Percentiles rank a stretch among this genome's conserved stretches.
These are phyloP conservation scores for Casuarina cunninghamiana DNA, from an alignment of 306 rosid genomes.

Conservation along the genomic window DNA sequence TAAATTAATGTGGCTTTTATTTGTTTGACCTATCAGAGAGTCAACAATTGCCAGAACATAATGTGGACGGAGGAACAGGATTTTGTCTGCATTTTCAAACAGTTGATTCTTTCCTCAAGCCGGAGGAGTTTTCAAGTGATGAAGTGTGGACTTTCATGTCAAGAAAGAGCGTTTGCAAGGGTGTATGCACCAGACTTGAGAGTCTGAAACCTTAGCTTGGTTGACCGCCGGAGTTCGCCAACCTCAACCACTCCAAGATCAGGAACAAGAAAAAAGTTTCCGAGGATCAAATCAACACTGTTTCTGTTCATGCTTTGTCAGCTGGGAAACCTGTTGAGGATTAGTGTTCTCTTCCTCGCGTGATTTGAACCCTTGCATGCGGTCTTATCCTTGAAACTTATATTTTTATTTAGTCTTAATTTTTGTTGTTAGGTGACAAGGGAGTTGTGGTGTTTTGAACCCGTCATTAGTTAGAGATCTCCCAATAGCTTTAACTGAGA, in stretches of 20 bases:
- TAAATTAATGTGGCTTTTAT: background rate
- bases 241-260: background rate
- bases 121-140: background rate
- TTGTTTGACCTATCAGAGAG: background rate
- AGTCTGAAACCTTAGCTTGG: background rate
- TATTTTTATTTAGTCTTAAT: too few species aligned
- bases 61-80: background rate
- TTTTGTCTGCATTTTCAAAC: background rate
- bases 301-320: background rate
- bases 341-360: background rate
- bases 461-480: too few species aligned
- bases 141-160: background rate
- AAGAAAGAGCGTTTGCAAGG: too few species aligned
- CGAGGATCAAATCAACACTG: background rate
- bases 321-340: background rate
- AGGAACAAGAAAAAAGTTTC: background rate
- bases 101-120: background rate
- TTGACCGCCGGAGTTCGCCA: background rate
- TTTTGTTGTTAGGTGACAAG: too few species aligned
- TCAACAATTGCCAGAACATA: background rate
- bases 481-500: too few species aligned
- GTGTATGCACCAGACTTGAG: too few species aligned
- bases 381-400: too few species aligned
- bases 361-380: background rate
- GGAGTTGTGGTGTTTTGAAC: too few species aligned